phyloP scores from a whole-genome alignment of 2,329 filamentous ascomycete genomes.

The Diaporthe vaccinii region DNA sequence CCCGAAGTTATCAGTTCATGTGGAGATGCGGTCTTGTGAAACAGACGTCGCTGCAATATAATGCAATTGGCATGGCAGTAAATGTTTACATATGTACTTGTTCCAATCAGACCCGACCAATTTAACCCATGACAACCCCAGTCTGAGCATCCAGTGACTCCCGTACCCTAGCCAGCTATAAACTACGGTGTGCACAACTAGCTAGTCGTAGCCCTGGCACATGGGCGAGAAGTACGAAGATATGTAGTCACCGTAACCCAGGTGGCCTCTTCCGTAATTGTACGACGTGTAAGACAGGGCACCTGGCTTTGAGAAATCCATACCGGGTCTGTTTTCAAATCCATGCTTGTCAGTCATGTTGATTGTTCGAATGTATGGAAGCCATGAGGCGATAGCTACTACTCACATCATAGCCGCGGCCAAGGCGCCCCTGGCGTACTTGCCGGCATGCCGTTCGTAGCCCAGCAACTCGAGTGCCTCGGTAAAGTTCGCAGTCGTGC shows the following conservation, averaged over 20 bases:
- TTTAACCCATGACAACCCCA: not conserved
- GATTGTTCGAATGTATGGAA: no score
- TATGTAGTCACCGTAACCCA: conserved; percentile 37
- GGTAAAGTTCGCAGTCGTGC: conserved; percentile 37
- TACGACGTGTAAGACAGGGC: conserved; percentile 36
- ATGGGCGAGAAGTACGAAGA: conserved; percentile 39
- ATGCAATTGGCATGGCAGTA: not conserved
- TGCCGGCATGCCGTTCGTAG: conserved; percentile 30
- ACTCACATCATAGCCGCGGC: conserved; percentile 26
- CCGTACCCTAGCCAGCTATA: not conserved
- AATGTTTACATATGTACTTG: not conserved
- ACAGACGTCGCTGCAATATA: not conserved
- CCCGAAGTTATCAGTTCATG: not conserved
- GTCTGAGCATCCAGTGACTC: not conserved
- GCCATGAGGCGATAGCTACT: no score
- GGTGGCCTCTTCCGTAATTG: conserved; percentile 31
- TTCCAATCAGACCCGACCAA: not conserved
- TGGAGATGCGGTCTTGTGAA: not conserved
- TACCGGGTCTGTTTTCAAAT: not conserved
- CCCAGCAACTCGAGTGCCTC: conserved; percentile 32
- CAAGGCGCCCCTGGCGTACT: conserved; percentile 33
- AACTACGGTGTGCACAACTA: not conserved
- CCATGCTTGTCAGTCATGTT: not conserved
- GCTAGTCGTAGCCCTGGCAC: not conserved
- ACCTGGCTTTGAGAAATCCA: conserved; percentile 35